Conservation (phyloP, 176 grass and related monocot genomes). For the Saccharum spontaneum region DNA sequence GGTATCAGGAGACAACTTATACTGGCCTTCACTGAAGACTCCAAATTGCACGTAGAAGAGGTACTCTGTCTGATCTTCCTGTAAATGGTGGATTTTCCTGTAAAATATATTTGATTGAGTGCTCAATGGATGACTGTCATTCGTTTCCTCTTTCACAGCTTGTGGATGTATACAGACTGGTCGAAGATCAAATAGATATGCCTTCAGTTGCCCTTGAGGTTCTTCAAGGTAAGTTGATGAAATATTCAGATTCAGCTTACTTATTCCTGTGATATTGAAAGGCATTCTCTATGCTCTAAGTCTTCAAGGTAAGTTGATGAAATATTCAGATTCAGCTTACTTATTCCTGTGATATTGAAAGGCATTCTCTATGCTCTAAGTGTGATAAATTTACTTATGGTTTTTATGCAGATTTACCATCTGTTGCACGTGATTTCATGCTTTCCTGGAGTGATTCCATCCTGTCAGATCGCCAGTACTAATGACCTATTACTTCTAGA, state of each 20-base stretch:
- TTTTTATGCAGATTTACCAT: conserved; percentile 70
- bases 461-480: conserved; percentile 73
- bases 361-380: neutral
- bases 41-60: conserved; percentile 95
- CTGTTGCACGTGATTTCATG: conserved; percentile 77
- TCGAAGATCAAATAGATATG: conserved; percentile 92
- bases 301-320: too few species aligned
- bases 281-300: neutral
- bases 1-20: conserved; percentile 90
- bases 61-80: conserved; percentile 33
- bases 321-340: too few species aligned
- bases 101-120: neutral
- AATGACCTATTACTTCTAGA: conserved; percentile 19
- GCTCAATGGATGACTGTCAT: neutral
- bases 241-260: conserved; percentile 1
- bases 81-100: neutral
- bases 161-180: conserved; percentile 84
- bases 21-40: conserved; percentile 95
- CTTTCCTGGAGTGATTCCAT: conserved; percentile 88
- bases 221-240: conserved; percentile 60
- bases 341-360: too few species aligned
- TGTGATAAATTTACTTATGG: neutral
- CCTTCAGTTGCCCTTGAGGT: conserved; percentile 88
- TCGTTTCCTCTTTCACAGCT: conserved; percentile 49
- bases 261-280: neutral